Percentiles rank a stretch among this genome's conserved stretches.
These are phyloP conservation scores for Podospora australis DNA, from an alignment of 495 filamentous ascomycete species.

Conservation along the genomic window DNA sequence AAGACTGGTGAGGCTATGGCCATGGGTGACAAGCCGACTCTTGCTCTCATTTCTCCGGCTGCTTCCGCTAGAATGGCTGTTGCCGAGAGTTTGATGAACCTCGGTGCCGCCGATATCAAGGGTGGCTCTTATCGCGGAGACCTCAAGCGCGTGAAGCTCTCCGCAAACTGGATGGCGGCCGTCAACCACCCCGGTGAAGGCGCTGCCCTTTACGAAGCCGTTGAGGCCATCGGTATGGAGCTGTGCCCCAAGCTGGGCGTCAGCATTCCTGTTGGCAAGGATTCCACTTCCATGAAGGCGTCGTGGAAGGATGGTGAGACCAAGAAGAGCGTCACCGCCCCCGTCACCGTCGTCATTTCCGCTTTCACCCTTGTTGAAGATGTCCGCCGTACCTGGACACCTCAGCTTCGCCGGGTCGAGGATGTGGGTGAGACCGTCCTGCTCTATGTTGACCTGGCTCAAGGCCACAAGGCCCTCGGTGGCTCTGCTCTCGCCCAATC, in stretches of 20 bases:
- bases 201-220: constrained; percentile 89
- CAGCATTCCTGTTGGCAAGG: constrained; percentile 93
- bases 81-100: constrained; percentile 86
- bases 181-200: constrained; percentile 90
- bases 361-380: constrained; percentile 80
- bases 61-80: constrained; percentile 97
- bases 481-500: constrained; percentile 92
- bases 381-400: constrained; percentile 85
- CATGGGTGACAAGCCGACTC: constrained; percentile 87
- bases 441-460: constrained; percentile 84
- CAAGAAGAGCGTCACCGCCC: constrained; percentile 84
- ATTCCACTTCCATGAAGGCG: constrained; percentile 98
- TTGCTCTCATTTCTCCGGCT: constrained; percentile 84
- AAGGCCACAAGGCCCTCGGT: constrained; percentile 70
- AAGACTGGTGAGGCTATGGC: constrained; percentile 92
- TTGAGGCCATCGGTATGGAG: constrained; percentile 88
- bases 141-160: constrained; percentile 72
- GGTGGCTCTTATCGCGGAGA: constrained; percentile 44
- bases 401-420: constrained; percentile 70
- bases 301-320: constrained; percentile 76
- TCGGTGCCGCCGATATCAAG: constrained; percentile 78
- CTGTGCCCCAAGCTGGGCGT: constrained; percentile 74
- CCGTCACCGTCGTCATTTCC: constrained; percentile 82
- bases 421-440: constrained; percentile 87
- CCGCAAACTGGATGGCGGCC: constrained; percentile 98